Conservation (phyloP, 2,329 filamentous ascomycete species). For the Xylariales sp. region DNA sequence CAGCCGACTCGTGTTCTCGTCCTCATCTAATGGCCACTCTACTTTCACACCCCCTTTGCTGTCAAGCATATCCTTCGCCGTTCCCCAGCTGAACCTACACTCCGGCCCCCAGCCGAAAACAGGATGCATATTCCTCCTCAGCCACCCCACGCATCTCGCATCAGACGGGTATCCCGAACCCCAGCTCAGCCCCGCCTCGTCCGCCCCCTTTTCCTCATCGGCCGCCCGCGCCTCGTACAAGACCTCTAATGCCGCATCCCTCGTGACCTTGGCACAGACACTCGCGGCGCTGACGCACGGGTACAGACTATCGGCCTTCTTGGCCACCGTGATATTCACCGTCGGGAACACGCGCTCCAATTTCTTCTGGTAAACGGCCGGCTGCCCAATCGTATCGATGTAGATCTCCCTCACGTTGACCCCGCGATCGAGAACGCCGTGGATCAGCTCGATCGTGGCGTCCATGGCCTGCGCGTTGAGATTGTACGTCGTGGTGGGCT, state of each 20-base stretch:
- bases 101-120: conserved; percentile 94
- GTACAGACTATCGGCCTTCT: conserved; percentile 90
- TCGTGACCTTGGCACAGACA: conserved; percentile 92
- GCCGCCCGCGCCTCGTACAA: conserved; percentile 56
- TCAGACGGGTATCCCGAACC: conserved; percentile 94
- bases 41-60: conserved; percentile 66
- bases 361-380: conserved; percentile 76
- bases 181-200: conserved; percentile 53
- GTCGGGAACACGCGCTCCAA: conserved; percentile 81
- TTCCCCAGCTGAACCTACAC: conserved; percentile 93
- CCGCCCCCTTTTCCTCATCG: conserved; percentile 19
- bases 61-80: conserved; percentile 88
- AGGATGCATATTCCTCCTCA: conserved; percentile 82
- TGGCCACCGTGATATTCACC: conserved; percentile 68
- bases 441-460: conserved; percentile 78
- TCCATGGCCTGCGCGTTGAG: conserved; percentile 95
- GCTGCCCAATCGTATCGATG: conserved; percentile 89
- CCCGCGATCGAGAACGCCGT: conserved; percentile 67
- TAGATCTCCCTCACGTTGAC: conserved; percentile 87
- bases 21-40: conserved; percentile 77
- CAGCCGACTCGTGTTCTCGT: conserved; percentile 62
- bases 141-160: conserved; percentile 71
- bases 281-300: conserved; percentile 90
- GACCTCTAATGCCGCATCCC: conserved; percentile 82
- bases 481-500: conserved; percentile 66